Conservation (phyloP, 345 rosid species). For the Citrus maxima region DNA sequence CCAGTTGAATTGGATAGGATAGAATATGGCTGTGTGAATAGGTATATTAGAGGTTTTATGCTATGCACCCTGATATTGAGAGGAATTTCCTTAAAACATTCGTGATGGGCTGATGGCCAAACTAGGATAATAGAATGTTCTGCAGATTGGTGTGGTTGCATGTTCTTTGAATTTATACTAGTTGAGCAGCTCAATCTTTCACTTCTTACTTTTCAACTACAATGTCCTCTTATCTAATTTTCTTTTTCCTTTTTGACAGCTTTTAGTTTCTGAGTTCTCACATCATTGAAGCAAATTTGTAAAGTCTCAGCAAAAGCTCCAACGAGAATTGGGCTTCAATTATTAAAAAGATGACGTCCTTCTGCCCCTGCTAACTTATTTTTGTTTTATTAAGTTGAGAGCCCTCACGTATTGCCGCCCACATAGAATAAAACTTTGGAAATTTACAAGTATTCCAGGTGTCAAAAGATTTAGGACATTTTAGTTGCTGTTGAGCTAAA, state of each 20-base stretch:
- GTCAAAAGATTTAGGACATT: background rate
- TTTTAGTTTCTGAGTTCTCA: conserved; percentile 1
- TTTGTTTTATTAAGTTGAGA: background rate
- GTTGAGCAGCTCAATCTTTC: background rate
- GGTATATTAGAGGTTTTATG: background rate
- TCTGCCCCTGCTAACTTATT: conserved; percentile 14
- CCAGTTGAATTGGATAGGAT: background rate
- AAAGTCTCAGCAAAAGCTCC: conserved; percentile 15
- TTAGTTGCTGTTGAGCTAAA: background rate
- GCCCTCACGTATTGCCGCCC: background rate
- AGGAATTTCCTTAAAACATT: background rate
- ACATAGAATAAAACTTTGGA: conserved; percentile 11
- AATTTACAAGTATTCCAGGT: conserved; percentile 6
- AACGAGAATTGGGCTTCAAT: background rate
- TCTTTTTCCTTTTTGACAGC: conserved; percentile 9
- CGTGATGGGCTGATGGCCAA: background rate
- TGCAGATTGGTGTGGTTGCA: background rate
- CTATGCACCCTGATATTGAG: background rate
- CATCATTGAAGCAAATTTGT: background rate
- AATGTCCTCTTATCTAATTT: background rate
- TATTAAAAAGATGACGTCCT: background rate
- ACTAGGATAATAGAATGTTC: background rate
- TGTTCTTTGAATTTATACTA: background rate
- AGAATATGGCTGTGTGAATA: background rate
- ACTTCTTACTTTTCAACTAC: background rate